Base-by-base conservation (phyloP, 768 basidiomycete genomes). In the Chiua virens region DNA sequence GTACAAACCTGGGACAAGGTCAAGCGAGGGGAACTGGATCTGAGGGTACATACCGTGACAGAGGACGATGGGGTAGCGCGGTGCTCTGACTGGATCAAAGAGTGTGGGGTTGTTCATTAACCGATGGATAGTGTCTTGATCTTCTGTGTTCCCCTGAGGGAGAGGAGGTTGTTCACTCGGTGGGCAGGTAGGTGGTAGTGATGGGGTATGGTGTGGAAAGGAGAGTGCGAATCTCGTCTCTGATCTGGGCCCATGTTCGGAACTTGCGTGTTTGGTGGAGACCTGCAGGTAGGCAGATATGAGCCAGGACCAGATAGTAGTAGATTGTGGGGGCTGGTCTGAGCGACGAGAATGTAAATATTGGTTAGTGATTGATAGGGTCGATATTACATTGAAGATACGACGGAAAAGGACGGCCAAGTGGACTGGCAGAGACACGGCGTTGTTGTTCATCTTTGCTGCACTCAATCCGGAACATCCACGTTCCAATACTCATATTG, bases 21-120 rank as follows among this genome's bases (percentile, higher is more conserved):
- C 56, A 57, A 50, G 21, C 37, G 4, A 8, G 21, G 20, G 20
- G 2, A 4, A 6, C 10, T 32, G 28, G 17, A 35, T n/a, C 21
- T 53, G 0, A 18, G 44, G 36, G 39, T 20, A 43, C 44, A 42
- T 59, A 92, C 95, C 96, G 71, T 99, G 96, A 64, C 92, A 97
- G n/a, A 98, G 78, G 4, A 96, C 92, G 50, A 99, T 86, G 2
- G 93, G 92, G 67, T 91, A 83, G 7, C 96, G 84, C 3, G 97
- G 93, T 5, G 77, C 79, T 56, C 90, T 79, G 4, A 87, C 58
- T 1, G 91, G 92, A 55, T 94, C 82, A 58, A 81, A 88, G 25
- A 98, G 75, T 0, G 82, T 77, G 4, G 95, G 92, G 59, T 90
- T 83, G 42, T 75, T 73, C 60, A 97, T 81, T 5, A 98, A 72